Percentiles rank a stretch among this genome's conserved stretches.
Conservation (phyloP, 331 rosid species). For the Pyrus hybrid region DNA sequence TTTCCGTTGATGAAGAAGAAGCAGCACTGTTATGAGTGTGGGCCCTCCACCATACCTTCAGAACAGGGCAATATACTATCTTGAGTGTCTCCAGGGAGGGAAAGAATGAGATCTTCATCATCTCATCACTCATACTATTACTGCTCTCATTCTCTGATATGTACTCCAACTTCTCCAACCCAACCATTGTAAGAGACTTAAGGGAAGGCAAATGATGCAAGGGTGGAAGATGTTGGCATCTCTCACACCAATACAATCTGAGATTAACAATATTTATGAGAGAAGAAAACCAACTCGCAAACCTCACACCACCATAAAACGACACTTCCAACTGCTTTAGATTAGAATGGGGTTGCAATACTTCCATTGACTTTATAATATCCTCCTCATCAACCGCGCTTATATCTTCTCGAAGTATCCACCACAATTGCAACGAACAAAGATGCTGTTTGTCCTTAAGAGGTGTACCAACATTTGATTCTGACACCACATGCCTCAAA, state of each 20-base stretch:
- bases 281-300: background rate
- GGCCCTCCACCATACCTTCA: constrained; percentile 5
- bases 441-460: background rate
- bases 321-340: no score
- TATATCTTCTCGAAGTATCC: rapidly evolving
- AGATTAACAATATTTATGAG: background rate
- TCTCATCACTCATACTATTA: no score
- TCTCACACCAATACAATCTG: rapidly evolving
- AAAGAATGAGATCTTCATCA: background rate
- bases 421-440: rapidly evolving
- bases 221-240: background rate
- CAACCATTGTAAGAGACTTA: no score
- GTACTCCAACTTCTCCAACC: background rate
- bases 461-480: no score
- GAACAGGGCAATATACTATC: background rate
- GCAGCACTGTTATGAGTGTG: background rate
- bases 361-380: no score
- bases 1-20: background rate
- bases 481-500: background rate
- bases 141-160: background rate
- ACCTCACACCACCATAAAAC: no score
- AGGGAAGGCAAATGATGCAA: background rate
- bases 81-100: background rate
- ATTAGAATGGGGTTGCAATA: no score
- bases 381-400: background rate